Evolutionary conservation across 2,329 filamentous ascomycete species (phyloP).

Genomic region (Monosporascus sp.): DNA sequence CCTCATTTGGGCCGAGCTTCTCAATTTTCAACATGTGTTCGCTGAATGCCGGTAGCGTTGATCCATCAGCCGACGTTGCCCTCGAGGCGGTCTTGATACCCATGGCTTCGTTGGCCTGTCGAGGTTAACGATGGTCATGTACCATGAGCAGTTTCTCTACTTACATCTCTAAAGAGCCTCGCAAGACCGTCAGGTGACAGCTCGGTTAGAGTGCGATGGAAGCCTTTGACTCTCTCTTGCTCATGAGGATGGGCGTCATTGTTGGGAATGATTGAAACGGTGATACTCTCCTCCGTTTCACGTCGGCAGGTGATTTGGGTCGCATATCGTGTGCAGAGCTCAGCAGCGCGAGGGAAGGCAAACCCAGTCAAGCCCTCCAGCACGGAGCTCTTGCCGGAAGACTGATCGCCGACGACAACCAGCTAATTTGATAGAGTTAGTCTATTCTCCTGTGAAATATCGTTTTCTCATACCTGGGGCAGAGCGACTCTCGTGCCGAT

Average conservation of each 20-base stretch:
- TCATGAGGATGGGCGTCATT: constrained; percentile 10
- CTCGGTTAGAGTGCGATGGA: constrained; percentile 18
- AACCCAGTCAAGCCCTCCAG: constrained; percentile 58
- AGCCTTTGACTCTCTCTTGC: constrained; percentile 20
- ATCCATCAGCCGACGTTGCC: not conserved
- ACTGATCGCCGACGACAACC: constrained; percentile 79
- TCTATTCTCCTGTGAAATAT: constrained; percentile 11
- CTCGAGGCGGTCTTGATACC: constrained; percentile 29
- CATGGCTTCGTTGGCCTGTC: constrained; percentile 38
- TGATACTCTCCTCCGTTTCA: constrained; percentile 26
- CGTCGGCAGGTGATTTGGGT: constrained; percentile 42
- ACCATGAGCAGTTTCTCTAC: constrained; percentile 2
- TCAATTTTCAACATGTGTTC: constrained; percentile 40
- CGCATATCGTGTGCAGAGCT: constrained; percentile 43
- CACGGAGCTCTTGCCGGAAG: constrained; percentile 80
- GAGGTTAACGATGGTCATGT: not conserved
- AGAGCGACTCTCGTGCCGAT: constrained; percentile 30
- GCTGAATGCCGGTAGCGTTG: constrained; percentile 33
- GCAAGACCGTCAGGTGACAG: constrained; percentile 27
- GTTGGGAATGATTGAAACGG: constrained; percentile 37
- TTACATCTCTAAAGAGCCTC: constrained; percentile 34
- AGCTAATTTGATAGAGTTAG: constrained; percentile 48
- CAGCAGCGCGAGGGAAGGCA: constrained; percentile 37
- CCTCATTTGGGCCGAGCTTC: constrained; percentile 37
- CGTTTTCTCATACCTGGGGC: constrained; percentile 19